Evolutionary conservation across 2,329 filamentous ascomycete species (phyloP).

Genomic region (Metarhizium sp.): DNA sequence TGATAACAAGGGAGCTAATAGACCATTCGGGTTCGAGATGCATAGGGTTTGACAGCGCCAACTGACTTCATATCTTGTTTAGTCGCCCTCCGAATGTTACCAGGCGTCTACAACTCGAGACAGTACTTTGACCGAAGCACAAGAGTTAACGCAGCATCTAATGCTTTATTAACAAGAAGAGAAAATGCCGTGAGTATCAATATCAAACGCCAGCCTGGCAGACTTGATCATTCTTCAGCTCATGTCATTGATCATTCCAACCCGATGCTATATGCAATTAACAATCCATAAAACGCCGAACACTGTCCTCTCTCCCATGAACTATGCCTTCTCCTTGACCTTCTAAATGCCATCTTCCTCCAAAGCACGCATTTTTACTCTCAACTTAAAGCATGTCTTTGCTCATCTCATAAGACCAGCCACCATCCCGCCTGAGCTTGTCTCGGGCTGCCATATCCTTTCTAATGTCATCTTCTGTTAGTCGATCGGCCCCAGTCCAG

Average conservation of each 20-base stretch:
- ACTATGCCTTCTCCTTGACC: neutral
- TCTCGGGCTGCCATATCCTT: conserved; percentile 74
- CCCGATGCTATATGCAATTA: conserved; percentile 7
- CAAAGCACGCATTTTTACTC: neutral
- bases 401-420: conserved; percentile 65
- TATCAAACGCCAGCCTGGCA: conserved; percentile 1
- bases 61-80: too few species aligned
- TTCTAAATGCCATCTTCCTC: neutral
- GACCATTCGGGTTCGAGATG: too few species aligned
- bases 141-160: neutral
- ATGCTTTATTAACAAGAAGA: neutral
- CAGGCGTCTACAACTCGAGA: too few species aligned
- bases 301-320: neutral
- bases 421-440: conserved; percentile 70
- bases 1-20: too few species aligned
- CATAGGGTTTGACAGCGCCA: too few species aligned
- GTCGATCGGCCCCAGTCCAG: conserved; percentile 72
- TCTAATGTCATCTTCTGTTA: conserved; percentile 81
- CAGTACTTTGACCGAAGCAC: neutral
- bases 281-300: conserved; percentile 1
- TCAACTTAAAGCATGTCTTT: conserved; percentile 31
- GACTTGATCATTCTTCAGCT: neutral
- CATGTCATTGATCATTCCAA: neutral
- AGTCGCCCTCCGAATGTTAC: too few species aligned
- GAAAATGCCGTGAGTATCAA: neutral